Base-by-base conservation (phyloP, 1,284 basidiomycete species). In the Peniophora sp. region DNA sequence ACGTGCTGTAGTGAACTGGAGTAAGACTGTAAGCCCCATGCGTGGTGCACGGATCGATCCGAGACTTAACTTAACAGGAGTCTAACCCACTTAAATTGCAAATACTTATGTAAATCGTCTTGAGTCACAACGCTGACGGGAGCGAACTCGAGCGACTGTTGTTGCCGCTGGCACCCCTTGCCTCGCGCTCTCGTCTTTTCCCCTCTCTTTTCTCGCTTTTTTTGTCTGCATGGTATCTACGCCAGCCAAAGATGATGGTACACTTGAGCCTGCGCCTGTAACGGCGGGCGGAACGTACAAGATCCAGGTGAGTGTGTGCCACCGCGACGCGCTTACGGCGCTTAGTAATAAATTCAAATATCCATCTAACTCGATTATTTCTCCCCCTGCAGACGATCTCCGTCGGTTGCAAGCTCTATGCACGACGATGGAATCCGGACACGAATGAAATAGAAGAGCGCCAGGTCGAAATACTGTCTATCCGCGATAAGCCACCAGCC, bases 361-460 rank as follows among this genome's bases (percentile, higher is more conserved):
- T 32, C 12, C 27, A 32, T 32, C 27, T 32, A 32, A 32, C 53
- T 56, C 49, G 43, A 50, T 55, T 57, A 53, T 55, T 50, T 55
- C 59, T 58, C 53, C 56, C 59, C 54, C 54, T 47, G 48, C 52
- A 35, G 92, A 85, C 83, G 39, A 82, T 97, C 57, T 79, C 83
- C 53, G 88, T 93, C 58, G 94, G 94, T 53, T 96, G 93, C 72
- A 96, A 96, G 73, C 81, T 97, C 64, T 93, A 86, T 70, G 90
- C 95, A 57, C 79, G 80, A 50, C 86, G 94, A 59, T 85, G 86
- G 52, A 79, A 80, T 34, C 69, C 82, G 36, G 83, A 85, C 58
- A 89, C 86, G 22, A 75, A 50, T 23, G 56, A 83, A 59, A 72
- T 75, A 44, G 92, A 96, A 69, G 89, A 96, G 62, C 86, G 94